These are phyloP conservation scores for Aspergillus carlsbadensis DNA, from an alignment of 495 filamentous ascomycete genomes.

Conservation along the genomic window DNA sequence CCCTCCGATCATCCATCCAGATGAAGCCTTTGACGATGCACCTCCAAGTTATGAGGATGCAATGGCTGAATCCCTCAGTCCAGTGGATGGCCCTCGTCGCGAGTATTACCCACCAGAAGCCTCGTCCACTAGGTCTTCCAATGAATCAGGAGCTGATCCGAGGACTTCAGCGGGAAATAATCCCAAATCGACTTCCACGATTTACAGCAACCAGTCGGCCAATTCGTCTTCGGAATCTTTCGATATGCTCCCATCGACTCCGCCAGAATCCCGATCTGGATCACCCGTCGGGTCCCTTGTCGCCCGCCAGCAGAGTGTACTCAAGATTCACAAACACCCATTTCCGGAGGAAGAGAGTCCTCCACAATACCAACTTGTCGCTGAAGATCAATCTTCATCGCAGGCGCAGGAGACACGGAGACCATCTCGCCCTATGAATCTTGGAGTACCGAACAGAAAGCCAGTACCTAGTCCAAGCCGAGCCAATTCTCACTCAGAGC, in stretches of 20 bases:
- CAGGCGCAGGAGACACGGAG: conserved; percentile 15
- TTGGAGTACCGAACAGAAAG: conserved; percentile 42
- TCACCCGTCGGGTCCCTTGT: conserved; percentile 37
- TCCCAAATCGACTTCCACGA: conserved; percentile 23
- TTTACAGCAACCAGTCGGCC: conserved; percentile 23
- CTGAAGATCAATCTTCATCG: conserved; percentile 19
- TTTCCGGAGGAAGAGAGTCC: conserved; percentile 35
- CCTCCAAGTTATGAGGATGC: conserved; percentile 88
- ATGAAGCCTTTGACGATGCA: conserved; percentile 57
- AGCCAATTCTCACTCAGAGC: neutral
- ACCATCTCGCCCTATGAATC: conserved; percentile 34
- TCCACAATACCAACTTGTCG: conserved; percentile 38
- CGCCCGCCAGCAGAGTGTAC: conserved; percentile 37
- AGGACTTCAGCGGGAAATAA: conserved; percentile 36
- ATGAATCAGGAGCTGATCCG: conserved; percentile 43
- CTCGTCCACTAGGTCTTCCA: conserved; percentile 32
- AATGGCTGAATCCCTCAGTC: conserved; percentile 73
- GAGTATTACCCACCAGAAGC: conserved; percentile 59
- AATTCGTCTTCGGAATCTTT: conserved; percentile 46
- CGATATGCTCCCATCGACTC: conserved; percentile 47
- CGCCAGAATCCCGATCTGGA: conserved; percentile 39
- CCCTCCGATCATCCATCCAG: conserved; percentile 25
- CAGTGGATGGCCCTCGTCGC: conserved; percentile 61
- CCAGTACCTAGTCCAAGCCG: conserved; percentile 36
- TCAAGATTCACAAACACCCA: conserved; percentile 33